Conservation (phyloP, 1,284 basidiomycete species). For the Caloboletus firmus region DNA sequence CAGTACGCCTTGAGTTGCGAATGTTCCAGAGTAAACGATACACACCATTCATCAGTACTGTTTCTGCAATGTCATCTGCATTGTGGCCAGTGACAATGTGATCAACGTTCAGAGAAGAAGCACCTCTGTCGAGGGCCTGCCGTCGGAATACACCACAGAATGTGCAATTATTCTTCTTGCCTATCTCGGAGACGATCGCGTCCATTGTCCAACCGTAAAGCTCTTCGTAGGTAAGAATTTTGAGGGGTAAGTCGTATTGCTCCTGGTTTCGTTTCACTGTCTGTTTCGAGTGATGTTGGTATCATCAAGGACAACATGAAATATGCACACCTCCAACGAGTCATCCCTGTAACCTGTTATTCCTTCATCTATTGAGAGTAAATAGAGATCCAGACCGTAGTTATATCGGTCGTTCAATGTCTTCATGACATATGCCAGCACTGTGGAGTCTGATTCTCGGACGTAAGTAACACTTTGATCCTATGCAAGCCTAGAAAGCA, state of each 20-base stretch:
- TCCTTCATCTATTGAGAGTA: constrained; percentile 98
- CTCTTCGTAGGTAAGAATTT: constrained; percentile 94
- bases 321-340: constrained; percentile 77
- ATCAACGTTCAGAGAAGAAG: constrained; percentile 85
- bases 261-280: constrained; percentile 97
- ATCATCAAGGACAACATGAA: neutral
- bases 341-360: constrained; percentile 99
- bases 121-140: constrained; percentile 95
- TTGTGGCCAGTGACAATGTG: constrained; percentile 99
- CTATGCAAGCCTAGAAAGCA: neutral
- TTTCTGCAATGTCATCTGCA: constrained; percentile 98
- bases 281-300: constrained; percentile 42
- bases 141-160: constrained; percentile 98
- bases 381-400: constrained; percentile 89
- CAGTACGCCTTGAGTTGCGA: neutral
- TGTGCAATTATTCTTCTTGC: constrained; percentile 98
- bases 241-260: constrained; percentile 94
- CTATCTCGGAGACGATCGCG: constrained; percentile 88
- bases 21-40: constrained; percentile 10
- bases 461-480: constrained; percentile 1
- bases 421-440: constrained; percentile 96
- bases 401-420: constrained; percentile 91
- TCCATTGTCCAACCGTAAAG: constrained; percentile 99
- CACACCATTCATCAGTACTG: constrained; percentile 97
- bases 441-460: constrained; percentile 81